phyloP scores from a whole-genome alignment of 163 green algal genomes.

The Chlamydomonas reinhardtii region DNA sequence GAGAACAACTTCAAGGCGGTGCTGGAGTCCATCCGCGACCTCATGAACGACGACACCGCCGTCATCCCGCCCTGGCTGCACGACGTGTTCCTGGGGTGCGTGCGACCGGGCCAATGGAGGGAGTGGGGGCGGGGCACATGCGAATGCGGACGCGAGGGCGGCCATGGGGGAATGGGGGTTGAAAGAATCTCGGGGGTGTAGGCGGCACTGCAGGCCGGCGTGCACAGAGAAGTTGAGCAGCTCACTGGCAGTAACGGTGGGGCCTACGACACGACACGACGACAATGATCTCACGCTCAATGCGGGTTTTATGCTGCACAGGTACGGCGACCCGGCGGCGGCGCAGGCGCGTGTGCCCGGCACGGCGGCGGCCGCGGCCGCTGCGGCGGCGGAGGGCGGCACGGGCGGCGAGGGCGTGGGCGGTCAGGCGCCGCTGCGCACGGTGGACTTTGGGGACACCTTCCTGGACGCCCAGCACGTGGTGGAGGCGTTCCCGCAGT shows the following conservation, averaged over 20 bases:
- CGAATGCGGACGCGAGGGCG: not conserved
- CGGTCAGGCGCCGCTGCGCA: slow-evolving; percentile 36
- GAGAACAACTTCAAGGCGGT: slow-evolving; percentile 99
- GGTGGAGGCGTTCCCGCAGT: slow-evolving; percentile 86
- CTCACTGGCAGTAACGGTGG: too few relatives aligned
- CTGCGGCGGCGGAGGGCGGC: not conserved
- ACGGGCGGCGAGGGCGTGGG: slow-evolving; percentile 6
- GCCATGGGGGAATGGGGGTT: not conserved
- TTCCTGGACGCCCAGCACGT: slow-evolving; percentile 95
- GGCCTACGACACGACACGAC: too few relatives aligned
- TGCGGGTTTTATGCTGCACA: too few relatives aligned
- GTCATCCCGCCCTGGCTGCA: slow-evolving; percentile 93
- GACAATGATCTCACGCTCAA: too few relatives aligned
- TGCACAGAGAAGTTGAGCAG: too few relatives aligned
- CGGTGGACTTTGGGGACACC: slow-evolving; percentile 88
- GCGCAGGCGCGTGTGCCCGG: slow-evolving; percentile 61
- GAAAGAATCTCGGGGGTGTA: too few relatives aligned
- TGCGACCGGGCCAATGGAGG: too few relatives aligned
- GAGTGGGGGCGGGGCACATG: too few relatives aligned
- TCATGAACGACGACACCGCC: slow-evolving; percentile 91
- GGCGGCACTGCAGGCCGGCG: too few relatives aligned
- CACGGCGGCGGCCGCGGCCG: slow-evolving; percentile 5
- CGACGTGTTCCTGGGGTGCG: slow-evolving; percentile 94
- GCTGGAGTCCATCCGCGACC: slow-evolving; percentile 96
- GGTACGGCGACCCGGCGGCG: slow-evolving; percentile 90